Percentiles rank a stretch among this genome's conserved stretches.
These are phyloP conservation scores for Moniliella sp. DNA, from an alignment of 1,284 basidiomycete genomes.

Conservation along the genomic window DNA sequence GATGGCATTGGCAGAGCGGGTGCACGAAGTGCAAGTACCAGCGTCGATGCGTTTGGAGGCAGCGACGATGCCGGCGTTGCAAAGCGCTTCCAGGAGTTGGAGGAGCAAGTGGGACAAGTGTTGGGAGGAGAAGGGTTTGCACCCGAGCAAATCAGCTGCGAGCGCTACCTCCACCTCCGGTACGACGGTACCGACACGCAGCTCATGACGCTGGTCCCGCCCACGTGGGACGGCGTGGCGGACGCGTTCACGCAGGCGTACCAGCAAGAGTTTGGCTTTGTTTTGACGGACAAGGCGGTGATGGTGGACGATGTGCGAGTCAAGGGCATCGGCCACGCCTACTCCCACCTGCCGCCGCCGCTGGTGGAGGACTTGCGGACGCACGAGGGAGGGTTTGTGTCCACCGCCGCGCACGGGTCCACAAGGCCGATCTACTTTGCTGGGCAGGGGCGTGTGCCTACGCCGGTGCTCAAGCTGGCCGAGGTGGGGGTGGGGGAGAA, in stretches of 20 bases:
- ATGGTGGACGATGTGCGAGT: conserved; percentile 81
- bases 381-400: conserved; percentile 31
- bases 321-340: conserved; percentile 57
- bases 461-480: conserved; percentile 56
- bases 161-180: conserved; percentile 72
- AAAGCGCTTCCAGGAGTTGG: conserved; percentile 38
- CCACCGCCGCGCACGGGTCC: conserved; percentile 17
- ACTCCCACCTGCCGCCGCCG: conserved; percentile 56
- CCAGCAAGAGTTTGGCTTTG: conserved; percentile 54
- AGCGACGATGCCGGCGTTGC: conserved; percentile 3
- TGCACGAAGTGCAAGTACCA: conserved; percentile 57
- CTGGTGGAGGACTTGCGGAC: conserved; percentile 48
- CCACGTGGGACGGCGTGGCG: conserved; percentile 45
- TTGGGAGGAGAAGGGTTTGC: conserved; percentile 60
- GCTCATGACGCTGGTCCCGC: conserved; percentile 55
- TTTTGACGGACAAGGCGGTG: conserved; percentile 54
- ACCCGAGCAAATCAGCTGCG: conserved; percentile 47
- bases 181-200: conserved; percentile 56
- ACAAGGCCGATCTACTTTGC: conserved; percentile 60
- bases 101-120: conserved; percentile 42
- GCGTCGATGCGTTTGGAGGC: conserved; percentile 46
- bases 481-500: conserved; percentile 48
- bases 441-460: conserved; percentile 49
- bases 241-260: conserved; percentile 45
- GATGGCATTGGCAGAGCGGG: conserved; percentile 61